Evolutionary conservation across 371 early-diverging fungal genomes (phyloP).

Genomic region (Rhizopus arrhizus): DNA sequence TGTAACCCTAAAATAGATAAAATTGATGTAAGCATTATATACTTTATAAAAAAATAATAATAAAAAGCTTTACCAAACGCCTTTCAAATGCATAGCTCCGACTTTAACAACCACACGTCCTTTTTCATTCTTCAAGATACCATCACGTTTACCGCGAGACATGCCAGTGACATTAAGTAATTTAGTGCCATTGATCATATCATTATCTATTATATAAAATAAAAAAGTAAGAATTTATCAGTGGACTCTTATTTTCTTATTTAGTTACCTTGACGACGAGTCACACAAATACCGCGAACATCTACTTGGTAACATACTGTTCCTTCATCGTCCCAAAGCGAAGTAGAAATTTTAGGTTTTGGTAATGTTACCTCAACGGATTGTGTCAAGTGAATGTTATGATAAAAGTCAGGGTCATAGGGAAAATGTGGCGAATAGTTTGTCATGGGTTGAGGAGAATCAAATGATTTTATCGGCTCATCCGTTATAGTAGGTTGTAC

Average conservation of each 20-base stretch:
- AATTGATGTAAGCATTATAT: not conserved
- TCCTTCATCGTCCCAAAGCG: conserved; percentile 83
- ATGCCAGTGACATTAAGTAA: conserved; percentile 76
- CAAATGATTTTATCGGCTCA: not conserved
- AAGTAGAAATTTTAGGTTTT: conserved; percentile 67
- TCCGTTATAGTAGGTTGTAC: not conserved
- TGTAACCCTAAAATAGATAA: conserved; percentile 50
- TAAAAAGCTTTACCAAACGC: conserved; percentile 64
- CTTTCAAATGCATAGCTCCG: conserved; percentile 79
- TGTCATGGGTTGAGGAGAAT: not conserved
- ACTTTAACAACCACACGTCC: conserved; percentile 75
- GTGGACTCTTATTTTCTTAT: conserved; percentile 5
- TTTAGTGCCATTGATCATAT: conserved; percentile 82
- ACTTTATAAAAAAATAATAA: not conserved
- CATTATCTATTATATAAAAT: conserved; percentile 53
- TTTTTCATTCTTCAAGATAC: conserved; percentile 76
- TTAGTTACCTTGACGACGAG: conserved; percentile 71
- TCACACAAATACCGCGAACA: conserved; percentile 75
- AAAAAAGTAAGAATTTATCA: not conserved
- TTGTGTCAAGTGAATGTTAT: no score
- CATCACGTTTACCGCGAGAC: conserved; percentile 80
- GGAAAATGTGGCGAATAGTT: not conserved
- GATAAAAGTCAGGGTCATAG: not conserved
- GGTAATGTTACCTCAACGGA: not conserved
- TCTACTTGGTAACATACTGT: conserved; percentile 82